These are phyloP conservation scores for Chrysosporium keratinophilum DNA, from an alignment of 2,329 filamentous ascomycete species.

Conservation along the genomic window DNA sequence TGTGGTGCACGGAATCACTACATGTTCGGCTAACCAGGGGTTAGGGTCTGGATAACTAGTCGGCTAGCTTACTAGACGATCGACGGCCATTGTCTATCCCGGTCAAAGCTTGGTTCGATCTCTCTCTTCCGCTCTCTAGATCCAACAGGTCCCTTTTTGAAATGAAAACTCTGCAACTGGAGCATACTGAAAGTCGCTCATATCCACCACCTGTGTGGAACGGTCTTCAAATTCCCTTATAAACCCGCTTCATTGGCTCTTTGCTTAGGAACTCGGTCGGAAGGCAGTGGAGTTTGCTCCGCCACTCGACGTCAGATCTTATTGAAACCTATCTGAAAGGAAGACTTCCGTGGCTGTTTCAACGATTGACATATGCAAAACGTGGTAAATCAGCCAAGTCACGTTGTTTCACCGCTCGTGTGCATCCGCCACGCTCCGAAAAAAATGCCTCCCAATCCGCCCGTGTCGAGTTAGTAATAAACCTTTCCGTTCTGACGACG, in stretches of 20 bases:
- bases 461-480: slow-evolving; percentile 6
- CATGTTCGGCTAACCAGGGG: not conserved
- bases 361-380: not conserved
- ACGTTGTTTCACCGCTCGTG: slow-evolving; percentile 1
- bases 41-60: not conserved
- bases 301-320: slow-evolving; percentile 6
- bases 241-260: not conserved
- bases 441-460: not conserved
- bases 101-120: not conserved
- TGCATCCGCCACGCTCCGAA: not conserved
- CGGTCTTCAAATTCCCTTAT: not conserved
- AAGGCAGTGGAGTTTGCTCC: not conserved
- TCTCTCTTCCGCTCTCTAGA: not conserved
- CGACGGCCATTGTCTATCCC: not conserved
- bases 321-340: not conserved
- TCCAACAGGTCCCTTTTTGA: not conserved
- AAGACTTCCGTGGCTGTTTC: not conserved
- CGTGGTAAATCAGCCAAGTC: slow-evolving; percentile 4
- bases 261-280: not conserved
- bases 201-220: not conserved
- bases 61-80: not conserved
- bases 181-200: not conserved
- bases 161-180: not conserved
- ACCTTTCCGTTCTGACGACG: slow-evolving; percentile 8
- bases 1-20: no score